Conservation (phyloP, 805 yeast species). For the Saccharomyces mikatae region DNA sequence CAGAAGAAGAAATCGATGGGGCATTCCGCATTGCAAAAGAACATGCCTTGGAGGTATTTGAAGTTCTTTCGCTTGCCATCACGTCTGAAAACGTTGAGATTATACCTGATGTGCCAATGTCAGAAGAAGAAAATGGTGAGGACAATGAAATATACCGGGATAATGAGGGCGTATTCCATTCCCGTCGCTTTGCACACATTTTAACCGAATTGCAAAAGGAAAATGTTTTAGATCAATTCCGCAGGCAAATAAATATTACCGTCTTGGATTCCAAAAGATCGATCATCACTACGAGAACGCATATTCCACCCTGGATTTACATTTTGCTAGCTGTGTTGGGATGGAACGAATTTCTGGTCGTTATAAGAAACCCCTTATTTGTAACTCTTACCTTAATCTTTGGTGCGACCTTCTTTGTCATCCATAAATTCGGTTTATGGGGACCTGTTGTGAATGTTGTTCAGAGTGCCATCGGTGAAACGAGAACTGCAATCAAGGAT, state of each 20-base stretch:
- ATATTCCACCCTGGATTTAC: conserved; percentile 80
- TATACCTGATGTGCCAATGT: conserved; percentile 48
- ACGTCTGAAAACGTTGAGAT: conserved; percentile 46
- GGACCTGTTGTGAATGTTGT: conserved; percentile 63
- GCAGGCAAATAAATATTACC: conserved; percentile 67
- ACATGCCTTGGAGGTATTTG: conserved; percentile 48
- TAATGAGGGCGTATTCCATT: conserved; percentile 36
- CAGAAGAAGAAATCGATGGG: conserved; percentile 61
- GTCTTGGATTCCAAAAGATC: conserved; percentile 87
- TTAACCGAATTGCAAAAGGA: conserved; percentile 50
- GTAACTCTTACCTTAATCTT: conserved; percentile 52
- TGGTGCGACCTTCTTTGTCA: conserved; percentile 55
- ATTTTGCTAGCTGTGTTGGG: conserved; percentile 68
- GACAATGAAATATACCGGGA: conserved; percentile 26
- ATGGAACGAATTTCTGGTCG: conserved; percentile 91
- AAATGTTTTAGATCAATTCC: conserved; percentile 50
- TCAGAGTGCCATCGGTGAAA: conserved; percentile 49
- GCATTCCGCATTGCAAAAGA: conserved; percentile 58
- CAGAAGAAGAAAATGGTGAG: conserved; percentile 27
- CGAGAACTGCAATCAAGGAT: conserved; percentile 46
- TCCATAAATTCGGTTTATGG: conserved; percentile 64
- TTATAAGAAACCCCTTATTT: conserved; percentile 78
- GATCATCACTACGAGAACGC: conserved; percentile 63
- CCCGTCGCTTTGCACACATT: conserved; percentile 46
- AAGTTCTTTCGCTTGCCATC: conserved; percentile 50